Evolutionary conservation across 208 protist genomes (phyloP), one percentile per base, ranked within the genome.

Genomic region (Acanthamoeba rhysodes): DNA sequence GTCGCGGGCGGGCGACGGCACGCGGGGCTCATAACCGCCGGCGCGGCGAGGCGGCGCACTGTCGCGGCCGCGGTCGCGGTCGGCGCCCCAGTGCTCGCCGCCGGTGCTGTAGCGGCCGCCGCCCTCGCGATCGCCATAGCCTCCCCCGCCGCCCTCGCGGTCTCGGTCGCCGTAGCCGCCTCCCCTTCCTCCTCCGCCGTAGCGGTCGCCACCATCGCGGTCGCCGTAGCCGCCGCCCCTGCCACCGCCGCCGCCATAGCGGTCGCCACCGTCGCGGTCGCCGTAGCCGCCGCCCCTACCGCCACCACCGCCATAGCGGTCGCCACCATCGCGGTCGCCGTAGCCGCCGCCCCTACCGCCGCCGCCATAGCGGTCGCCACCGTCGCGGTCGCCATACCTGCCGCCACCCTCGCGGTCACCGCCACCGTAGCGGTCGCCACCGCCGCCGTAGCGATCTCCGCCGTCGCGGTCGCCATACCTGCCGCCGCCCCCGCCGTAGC

Each of bases 1-100:
- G 34, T 41, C 37, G 37, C 37, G 37, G 37, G 37, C 37, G 37
- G 37, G 37, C 37, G 37, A 41, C 37, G 70, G 70, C n/a, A 78
- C 70, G 70, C 70, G 70, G 37, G 70, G 70, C 70, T 78, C 70
- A 45, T 78, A 78, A 7, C 70, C 70, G 41, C 70, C 70, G 7
- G 34, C 20, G 41, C 70, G 70, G 24, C 62, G 62, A 57, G 53
- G 53, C 53, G 53, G 53, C 53, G 53, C 53, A 18, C 53, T 57
- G 53, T 57, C 53, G 53, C 53, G 53, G 53, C 9, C 53, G 53
- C 53, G 14, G 53, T 18, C 53, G 16, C 53, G 37, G 37, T 41
- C 53, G 16, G 53, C 16, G 53, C 53, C 53, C 53, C 53, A 57
- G 53, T 18, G 53, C 53, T 57, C 53, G 53, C 14, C 16, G 53